Percentiles rank a stretch among this genome's conserved stretches.
phyloP scores from a whole-genome alignment of 2,329 filamentous ascomycete species.

The Epichloe bromicola region DNA sequence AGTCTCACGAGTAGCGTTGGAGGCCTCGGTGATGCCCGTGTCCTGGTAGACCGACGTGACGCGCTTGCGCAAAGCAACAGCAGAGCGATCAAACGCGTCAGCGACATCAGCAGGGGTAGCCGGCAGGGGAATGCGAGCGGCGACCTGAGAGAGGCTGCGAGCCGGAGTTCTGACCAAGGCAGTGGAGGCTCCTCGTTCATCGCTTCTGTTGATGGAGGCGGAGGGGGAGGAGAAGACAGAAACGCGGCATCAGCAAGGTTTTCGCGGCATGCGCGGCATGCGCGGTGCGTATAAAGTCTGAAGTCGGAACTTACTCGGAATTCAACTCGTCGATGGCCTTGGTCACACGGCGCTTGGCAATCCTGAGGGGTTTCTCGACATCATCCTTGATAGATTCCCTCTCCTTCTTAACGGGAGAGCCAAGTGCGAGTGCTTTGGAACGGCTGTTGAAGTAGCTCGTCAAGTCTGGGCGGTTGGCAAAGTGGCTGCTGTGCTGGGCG shows the following conservation, averaged over 20 bases:
- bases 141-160: constrained; percentile 39
- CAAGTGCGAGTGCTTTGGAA: constrained; percentile 37
- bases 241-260: not conserved
- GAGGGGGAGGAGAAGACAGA: not conserved
- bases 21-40: constrained; percentile 52
- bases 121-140: constrained; percentile 55
- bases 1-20: constrained; percentile 52
- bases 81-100: constrained; percentile 59
- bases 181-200: constrained; percentile 25
- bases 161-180: constrained; percentile 36
- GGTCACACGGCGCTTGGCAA: constrained; percentile 30
- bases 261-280: not conserved
- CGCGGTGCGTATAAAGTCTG: not conserved
- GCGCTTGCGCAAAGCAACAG: constrained; percentile 52
- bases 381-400: constrained; percentile 26
- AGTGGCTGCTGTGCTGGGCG: constrained; percentile 51
- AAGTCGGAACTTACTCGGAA: constrained; percentile 27
- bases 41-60: constrained; percentile 50
- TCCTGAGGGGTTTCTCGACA: constrained; percentile 27
- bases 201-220: constrained; percentile 12
- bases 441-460: constrained; percentile 64
- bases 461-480: constrained; percentile 50
- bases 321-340: constrained; percentile 33
- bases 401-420: constrained; percentile 50
- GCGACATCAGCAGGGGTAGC: constrained; percentile 70